Conservation (phyloP, 331 rosid genomes). For the Pyracantha coccinea region DNA sequence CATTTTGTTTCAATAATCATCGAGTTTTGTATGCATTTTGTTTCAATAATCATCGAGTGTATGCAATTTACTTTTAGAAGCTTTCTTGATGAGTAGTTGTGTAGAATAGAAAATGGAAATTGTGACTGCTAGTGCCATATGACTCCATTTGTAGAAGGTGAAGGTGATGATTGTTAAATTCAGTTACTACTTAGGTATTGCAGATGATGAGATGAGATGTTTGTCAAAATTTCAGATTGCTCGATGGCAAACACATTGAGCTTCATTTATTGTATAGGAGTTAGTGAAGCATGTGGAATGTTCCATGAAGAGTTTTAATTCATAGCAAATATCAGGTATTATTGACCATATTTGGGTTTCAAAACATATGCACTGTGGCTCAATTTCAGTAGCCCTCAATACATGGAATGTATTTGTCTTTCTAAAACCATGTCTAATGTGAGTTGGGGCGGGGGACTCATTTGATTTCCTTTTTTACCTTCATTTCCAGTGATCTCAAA, state of each 20-base stretch:
- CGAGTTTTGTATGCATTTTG: not conserved
- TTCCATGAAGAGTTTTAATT: not conserved
- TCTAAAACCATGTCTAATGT: not conserved
- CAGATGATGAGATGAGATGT: not conserved
- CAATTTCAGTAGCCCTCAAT: not conserved
- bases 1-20: not conserved
- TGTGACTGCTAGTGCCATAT: not conserved
- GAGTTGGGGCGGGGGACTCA: not conserved
- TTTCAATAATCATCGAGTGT: not conserved
- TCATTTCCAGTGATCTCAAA: not conserved
- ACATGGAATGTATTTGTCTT: not conserved
- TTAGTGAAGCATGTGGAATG: not conserved
- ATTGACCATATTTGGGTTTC: constrained; percentile 4
- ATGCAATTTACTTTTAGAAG: not conserved
- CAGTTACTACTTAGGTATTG: not conserved
- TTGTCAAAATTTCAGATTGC: not conserved
- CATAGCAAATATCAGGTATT: not conserved
- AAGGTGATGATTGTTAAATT: not conserved
- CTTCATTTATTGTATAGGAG: not conserved
- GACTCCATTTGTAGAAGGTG: not conserved
- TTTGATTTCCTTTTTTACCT: constrained; percentile 1
- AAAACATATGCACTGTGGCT: not conserved
- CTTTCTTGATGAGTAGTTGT: not conserved
- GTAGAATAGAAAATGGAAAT: not conserved
- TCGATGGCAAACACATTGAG: not conserved